Evolutionary conservation across 2,329 filamentous ascomycete species (phyloP), one percentile per base, ranked within the genome.

Genomic region (Xylariaceae sp.): DNA sequence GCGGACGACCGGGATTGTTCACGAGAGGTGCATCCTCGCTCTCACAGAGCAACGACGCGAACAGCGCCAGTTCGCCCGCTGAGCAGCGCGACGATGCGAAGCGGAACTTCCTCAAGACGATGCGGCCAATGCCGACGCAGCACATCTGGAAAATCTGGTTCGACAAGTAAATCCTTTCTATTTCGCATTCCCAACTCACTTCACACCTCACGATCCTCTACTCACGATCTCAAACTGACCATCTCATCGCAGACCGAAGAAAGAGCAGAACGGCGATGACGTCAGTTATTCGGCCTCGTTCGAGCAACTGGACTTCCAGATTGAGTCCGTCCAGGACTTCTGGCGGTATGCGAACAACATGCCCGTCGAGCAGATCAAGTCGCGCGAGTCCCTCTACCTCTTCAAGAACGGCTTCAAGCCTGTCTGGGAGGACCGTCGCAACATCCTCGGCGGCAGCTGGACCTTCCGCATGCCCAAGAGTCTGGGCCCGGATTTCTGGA

Each of bases 381-480:
- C 89, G 78, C 85, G 88, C 69, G 88, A 92, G 75, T 88, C 85
- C 51, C 82, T 92, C 65, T 90, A 92, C 72, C 81, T 92, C 65
- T 92, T 92, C 80, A 91, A 91, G 74, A 80, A 84, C 63, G 88
- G 88, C 42, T 90, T 90, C 74, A 83, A 82, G 64, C 89, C 89
- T 58, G 78, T 91, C 66, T 92, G 88, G 88, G 89, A 92, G 76
- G 93, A 97, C 72, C 84, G 89, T 47, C 86, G 94, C 69, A 97
- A 97, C 75, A 80, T 88, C 61, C 82, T 86, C 62, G 93, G 93
- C 55, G 93, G 93, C 53, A 88, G 89, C 72, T 97, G 91, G 91
- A 95, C 91, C 18, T 96, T 97, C 75, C 87, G 92, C 54, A 88
- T 97, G 50, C 86, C 88, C 64, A 96, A 96, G 78, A 81, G 80